Evolutionary conservation across 192 early-diverging fungal genomes (phyloP).

Genomic region (Podila verticillata): DNA sequence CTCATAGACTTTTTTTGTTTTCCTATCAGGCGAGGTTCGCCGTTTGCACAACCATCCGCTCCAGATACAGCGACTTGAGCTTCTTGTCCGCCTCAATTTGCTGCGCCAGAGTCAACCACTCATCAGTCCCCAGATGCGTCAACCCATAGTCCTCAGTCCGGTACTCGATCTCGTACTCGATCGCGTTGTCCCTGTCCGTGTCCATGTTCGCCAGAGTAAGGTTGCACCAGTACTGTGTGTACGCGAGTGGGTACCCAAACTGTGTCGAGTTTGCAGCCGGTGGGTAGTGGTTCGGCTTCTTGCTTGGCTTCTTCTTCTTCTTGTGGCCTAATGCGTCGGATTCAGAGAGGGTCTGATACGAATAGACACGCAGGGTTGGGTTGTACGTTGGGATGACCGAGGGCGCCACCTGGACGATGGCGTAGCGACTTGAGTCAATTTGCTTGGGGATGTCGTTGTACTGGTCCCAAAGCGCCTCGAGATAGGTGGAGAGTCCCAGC

Average conservation of each 20-base stretch:
- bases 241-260: conserved; percentile 48
- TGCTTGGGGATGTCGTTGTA: conserved; percentile 28
- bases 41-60: conserved; percentile 40
- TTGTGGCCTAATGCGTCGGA: neutral
- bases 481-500: conserved; percentile 30
- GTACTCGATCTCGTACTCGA: conserved; percentile 61
- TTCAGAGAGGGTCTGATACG: conserved; percentile 51
- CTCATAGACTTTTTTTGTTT: neutral
- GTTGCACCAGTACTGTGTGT: conserved; percentile 55
- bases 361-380: conserved; percentile 69
- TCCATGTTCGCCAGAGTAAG: conserved; percentile 44
- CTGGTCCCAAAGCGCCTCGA: conserved; percentile 52
- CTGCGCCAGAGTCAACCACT: conserved; percentile 59
- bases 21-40: conserved; percentile 26
- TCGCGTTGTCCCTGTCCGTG: conserved; percentile 4
- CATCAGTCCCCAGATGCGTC: conserved; percentile 50
- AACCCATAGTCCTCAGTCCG: conserved; percentile 58
- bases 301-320: conserved; percentile 17
- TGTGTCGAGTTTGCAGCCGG: conserved; percentile 23
- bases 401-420: conserved; percentile 63
- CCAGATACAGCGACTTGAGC: conserved; percentile 18
- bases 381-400: conserved; percentile 72
- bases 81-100: conserved; percentile 21
- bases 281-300: conserved; percentile 23
- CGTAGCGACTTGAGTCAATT: conserved; percentile 39